phyloP scores from a whole-genome alignment of 148 eudicot species.

The Limonium bicolor region DNA sequence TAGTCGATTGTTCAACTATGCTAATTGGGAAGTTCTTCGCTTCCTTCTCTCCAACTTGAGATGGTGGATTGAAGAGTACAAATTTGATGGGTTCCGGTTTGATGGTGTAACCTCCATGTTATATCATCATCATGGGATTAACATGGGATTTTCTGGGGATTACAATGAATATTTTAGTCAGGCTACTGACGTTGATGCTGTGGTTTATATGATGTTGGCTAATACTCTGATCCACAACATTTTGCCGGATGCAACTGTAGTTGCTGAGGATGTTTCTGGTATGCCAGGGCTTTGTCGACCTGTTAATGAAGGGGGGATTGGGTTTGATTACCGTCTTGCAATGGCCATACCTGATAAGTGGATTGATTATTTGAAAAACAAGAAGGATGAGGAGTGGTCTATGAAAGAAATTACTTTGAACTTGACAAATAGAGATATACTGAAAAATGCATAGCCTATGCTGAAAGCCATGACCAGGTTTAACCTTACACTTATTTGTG shows the following conservation, averaged over 20 bases:
- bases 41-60: constrained; percentile 83
- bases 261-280: constrained; percentile 99
- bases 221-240: constrained; percentile 48
- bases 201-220: constrained; percentile 88
- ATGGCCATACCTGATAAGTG: constrained; percentile 98
- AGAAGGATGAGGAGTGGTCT: constrained; percentile 67
- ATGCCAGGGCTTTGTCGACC: constrained; percentile 92
- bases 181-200: constrained; percentile 83
- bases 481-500: constrained; percentile 6
- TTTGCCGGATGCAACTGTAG: constrained; percentile 70
- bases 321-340: constrained; percentile 90
- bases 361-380: constrained; percentile 90
- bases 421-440: constrained; percentile 90
- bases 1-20: constrained; percentile 84
- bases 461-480: constrained; percentile 99
- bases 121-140: constrained; percentile 89
- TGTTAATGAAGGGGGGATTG: constrained; percentile 76
- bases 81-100: constrained; percentile 90
- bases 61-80: constrained; percentile 95
- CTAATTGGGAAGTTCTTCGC: constrained; percentile 97
- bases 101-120: constrained; percentile 97
- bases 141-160: constrained; percentile 61
- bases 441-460: constrained; percentile 92
- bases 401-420: constrained; percentile 65
- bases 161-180: constrained; percentile 87